These are phyloP conservation scores for Melanomma pulvis-pyrius DNA, from an alignment of 495 filamentous ascomycete species.

Conservation along the genomic window DNA sequence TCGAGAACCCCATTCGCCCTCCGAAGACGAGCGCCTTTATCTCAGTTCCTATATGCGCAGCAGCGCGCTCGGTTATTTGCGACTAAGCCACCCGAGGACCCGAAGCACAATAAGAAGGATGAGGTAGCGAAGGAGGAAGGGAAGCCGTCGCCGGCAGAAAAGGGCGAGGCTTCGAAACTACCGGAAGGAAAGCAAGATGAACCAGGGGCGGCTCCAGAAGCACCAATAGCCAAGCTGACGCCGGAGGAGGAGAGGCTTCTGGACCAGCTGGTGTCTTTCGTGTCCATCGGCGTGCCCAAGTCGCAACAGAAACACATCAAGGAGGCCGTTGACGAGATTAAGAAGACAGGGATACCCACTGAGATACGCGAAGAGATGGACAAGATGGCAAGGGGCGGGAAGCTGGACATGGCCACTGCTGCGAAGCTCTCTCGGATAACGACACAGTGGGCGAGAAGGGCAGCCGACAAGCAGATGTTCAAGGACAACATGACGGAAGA, in stretches of 20 bases:
- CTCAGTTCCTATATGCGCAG: constrained; percentile 44
- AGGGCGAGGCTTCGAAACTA: neutral
- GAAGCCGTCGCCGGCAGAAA: constrained; percentile 10
- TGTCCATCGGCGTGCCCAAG: constrained; percentile 55
- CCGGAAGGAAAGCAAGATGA: constrained; percentile 1
- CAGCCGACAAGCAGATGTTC: constrained; percentile 38
- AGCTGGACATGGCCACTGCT: constrained; percentile 53
- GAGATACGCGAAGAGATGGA: constrained; percentile 56
- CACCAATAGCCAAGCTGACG: constrained; percentile 39
- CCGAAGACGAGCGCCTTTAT: constrained; percentile 39
- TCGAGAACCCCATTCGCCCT: constrained; percentile 15
- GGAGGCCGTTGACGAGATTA: constrained; percentile 50
- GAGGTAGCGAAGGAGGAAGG: constrained; percentile 25
- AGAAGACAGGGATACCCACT: constrained; percentile 55
- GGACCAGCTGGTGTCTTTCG: constrained; percentile 46
- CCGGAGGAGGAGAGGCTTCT: constrained; percentile 48
- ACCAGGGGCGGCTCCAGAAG: constrained; percentile 4
- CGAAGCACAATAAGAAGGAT: constrained; percentile 34
- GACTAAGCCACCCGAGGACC: constrained; percentile 26
- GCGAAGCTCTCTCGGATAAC: constrained; percentile 56
- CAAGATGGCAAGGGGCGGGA: constrained; percentile 45
- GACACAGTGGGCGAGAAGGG: constrained; percentile 47
- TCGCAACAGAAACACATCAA: constrained; percentile 50
- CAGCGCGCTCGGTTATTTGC: constrained; percentile 58
- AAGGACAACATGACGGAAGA: constrained; percentile 23